Evolutionary conservation across 163 green algal species (phyloP), one percentile per base, ranked within the genome.

Genomic region (Chlamydomonas reinhardtii): DNA sequence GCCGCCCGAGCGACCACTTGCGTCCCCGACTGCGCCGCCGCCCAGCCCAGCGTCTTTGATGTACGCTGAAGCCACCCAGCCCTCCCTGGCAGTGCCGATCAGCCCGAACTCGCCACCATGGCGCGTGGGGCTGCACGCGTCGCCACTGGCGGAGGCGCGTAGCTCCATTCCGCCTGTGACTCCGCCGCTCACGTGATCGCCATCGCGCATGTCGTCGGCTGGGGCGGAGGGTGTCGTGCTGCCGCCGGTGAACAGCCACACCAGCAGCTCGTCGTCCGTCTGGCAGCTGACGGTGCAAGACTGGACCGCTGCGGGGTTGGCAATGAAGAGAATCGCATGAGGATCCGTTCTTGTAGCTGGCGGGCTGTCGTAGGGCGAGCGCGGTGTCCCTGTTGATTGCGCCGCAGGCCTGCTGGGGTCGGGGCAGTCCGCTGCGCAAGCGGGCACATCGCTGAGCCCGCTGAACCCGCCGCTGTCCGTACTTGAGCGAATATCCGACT

Each of bases 241-340:
- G 25, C 25, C 76, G 3, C 76, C 61, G 1, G 76, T n/a, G 27
- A 83, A 65, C 19, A 83, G 76, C 76, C 76, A 83, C 14, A 83
- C 61, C 11, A 83, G 76, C 25, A 83, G 76, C 62, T 83, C 76
- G n/a, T 83, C 76, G 27, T 74, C 76, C 15, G 76, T 83, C n/a
- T 83, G 76, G 37, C 76, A 74, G 6, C 48, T 32, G 39, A 56
- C 48, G 11, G 48, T 14, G 19, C 14, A 56, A 9, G 48, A 56
- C 48, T 56, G 48, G 9, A 56, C 9, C 2, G 48, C 48, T 19
- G 48, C 48, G 48, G 48, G 48, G 9, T 56, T 56, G 11, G 32
- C 71, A 15, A 32, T 73, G 59, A 20, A 17, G 29, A 39, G 35
- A 22, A 37, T 31, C 6, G 56, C 34, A 19, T 4, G 0, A 19